Base-by-base conservation (phyloP, 169 alveolate genomes). In the Plasmodium knowlesi region DNA sequence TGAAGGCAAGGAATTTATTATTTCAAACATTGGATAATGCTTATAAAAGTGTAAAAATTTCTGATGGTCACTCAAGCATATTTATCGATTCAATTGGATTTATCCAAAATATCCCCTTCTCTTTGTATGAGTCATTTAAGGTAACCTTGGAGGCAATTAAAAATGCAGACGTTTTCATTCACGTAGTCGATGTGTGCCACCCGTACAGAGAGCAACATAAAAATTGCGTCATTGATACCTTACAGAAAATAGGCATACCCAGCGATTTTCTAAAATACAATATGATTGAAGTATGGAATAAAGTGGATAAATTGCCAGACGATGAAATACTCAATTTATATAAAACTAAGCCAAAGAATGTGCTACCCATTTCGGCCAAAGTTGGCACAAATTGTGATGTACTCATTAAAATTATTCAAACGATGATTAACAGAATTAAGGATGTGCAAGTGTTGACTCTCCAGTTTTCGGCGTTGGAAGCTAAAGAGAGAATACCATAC, bases 251-350 rank as follows among this genome's bases (percentile, higher is more conserved):
- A 6, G 98, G 98, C 25, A 93, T 97, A 72, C 74, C 97, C 16
- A 95, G 96, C 72, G 95, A 94, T 14, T 93, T 95, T 74, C 92
- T 97, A 79, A 86, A 83, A 61, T 92, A 92, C 12, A 92, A 95
- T 19, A 96, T 97, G 82, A 84, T 98, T 28, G 99, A 98, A 94
- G 98, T 98, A 4, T 98, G 99, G 99, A 98, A 98, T 96, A 98
- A 98, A 84, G 95, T 97, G 72, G 99, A 98, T 96, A 85, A 97
- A 54, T 41, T 98, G 46, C 67, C 95, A 79, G 86, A 94, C 37
- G 74, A 89, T 5, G 85, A 92, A 92, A 32, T 71, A 5, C 74
- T 28, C 43, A 46, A 9, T 57, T 89, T 89, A 37, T 89, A 80
- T 67, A 89, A 78, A 41, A 79, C 39, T 50, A 89, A 89, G 73